phyloP scores from a whole-genome alignment of 106 monocot species.

The Platanthera guangdongensis region DNA sequence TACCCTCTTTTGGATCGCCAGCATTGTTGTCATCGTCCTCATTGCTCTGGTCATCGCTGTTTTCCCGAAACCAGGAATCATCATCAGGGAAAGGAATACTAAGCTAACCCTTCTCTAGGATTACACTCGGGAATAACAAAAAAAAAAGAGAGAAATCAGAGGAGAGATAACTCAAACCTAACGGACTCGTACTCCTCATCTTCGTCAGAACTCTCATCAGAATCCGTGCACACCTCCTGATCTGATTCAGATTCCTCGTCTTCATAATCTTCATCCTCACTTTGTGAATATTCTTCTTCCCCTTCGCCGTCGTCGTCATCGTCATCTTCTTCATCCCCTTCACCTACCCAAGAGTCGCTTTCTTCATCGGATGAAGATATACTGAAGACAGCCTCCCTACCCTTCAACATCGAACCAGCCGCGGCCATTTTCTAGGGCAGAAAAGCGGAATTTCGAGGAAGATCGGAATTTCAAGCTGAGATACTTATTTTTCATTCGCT shows the following conservation, averaged over 20 bases:
- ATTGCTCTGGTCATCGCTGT: not conserved
- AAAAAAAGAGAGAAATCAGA: not conserved
- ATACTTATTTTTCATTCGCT: too few species aligned
- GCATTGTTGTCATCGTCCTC: constrained; percentile 1
- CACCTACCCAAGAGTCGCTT: not conserved
- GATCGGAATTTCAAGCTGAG: not conserved
- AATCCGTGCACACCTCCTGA: not conserved
- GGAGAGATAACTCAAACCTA: constrained; percentile 2
- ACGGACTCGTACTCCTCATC: constrained; percentile 6
- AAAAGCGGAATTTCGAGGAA: not conserved
- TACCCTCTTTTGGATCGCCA: not conserved
- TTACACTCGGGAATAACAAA: not conserved
- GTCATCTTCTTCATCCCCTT: constrained; percentile 2
- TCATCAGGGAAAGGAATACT: not conserved
- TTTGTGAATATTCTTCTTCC: not conserved
- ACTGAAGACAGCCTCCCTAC: not conserved
- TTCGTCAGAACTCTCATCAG: constrained; percentile 3
- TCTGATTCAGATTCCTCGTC: constrained; percentile 6
- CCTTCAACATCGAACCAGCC: not conserved
- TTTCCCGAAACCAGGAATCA: not conserved
- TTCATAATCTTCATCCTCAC: constrained; percentile 4
- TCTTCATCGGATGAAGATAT: constrained; percentile 5
- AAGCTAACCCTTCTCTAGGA: not conserved
- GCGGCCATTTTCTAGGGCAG: not conserved
- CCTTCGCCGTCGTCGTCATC: not conserved